phyloP scores from a whole-genome alignment of 148 eudicot genomes.

The Bassia scoparia region DNA sequence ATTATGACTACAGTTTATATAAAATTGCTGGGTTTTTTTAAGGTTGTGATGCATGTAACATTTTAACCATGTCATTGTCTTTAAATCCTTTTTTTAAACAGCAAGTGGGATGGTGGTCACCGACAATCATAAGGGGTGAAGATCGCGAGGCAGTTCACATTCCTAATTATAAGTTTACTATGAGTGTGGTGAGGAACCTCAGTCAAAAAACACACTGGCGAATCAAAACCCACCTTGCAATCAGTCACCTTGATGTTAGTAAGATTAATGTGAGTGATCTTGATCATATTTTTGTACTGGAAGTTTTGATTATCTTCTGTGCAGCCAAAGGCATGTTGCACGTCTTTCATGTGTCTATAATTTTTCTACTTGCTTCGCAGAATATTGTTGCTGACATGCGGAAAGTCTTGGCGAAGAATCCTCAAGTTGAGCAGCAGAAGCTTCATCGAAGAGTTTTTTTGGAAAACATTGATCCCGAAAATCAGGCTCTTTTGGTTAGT shows the following conservation, averaged over 20 bases:
- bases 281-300: slow-evolving; percentile 5
- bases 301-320: slow-evolving; percentile 1
- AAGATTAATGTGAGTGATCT: slow-evolving; percentile 69
- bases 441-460: slow-evolving; percentile 93
- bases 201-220: slow-evolving; percentile 96
- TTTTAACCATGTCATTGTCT: not conserved
- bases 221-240: slow-evolving; percentile 81
- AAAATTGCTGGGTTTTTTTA: no score
- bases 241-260: slow-evolving; percentile 78
- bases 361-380: slow-evolving; percentile 33
- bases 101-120: slow-evolving; percentile 99
- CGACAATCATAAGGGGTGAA: slow-evolving; percentile 88
- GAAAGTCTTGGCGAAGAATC: slow-evolving; percentile 89
- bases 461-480: slow-evolving; percentile 75
- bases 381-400: slow-evolving; percentile 98
- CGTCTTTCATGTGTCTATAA: slow-evolving; percentile 5
- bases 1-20: no score
- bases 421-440: slow-evolving; percentile 89
- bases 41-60: not conserved
- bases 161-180: slow-evolving; percentile 89
- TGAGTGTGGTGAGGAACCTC: slow-evolving; percentile 88
- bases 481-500: slow-evolving; percentile 83
- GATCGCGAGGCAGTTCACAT: slow-evolving; percentile 95
- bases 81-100: slow-evolving; percentile 26
- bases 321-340: slow-evolving; percentile 4